Percentiles rank a stretch among this genome's conserved stretches.
Conservation (phyloP, 305 asterid species). For the Solanum chacoense region DNA sequence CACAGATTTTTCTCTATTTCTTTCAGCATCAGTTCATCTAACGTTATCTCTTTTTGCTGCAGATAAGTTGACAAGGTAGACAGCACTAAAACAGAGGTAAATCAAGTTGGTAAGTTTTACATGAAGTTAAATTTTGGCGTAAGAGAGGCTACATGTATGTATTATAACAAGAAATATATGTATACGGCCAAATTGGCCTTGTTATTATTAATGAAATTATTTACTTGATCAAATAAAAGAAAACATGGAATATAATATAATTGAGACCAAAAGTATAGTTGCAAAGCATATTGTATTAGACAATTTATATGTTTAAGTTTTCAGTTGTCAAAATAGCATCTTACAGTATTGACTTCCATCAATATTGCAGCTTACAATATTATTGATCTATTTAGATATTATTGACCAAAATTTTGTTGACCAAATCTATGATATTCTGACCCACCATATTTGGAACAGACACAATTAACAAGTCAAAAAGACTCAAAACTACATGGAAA, state of each 20-base stretch:
- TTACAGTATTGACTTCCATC: neutral
- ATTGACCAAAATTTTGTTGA: neutral
- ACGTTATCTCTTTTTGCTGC: neutral
- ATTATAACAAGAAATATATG: neutral
- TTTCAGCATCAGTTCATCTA: neutral
- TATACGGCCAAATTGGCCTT: neutral
- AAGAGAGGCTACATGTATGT: neutral
- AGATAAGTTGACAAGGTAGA: neutral
- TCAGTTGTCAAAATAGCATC: neutral
- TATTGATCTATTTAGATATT: neutral
- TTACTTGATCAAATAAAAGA: neutral
- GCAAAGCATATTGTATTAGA: neutral
- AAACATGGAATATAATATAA: neutral
- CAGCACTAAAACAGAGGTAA: neutral
- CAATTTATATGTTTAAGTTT: neutral
- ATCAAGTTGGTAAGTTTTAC: neutral
- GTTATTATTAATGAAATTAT: neutral
- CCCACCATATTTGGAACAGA: neutral
- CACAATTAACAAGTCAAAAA: conserved; percentile 1
- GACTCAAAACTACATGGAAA: neutral
- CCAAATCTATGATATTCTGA: neutral
- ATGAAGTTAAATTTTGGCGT: neutral
- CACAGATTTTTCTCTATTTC: neutral
- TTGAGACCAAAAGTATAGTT: neutral
- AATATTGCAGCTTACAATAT: neutral